Percentiles rank a stretch among this genome's conserved stretches.
Conservation (phyloP, 2,329 filamentous ascomycete species). For the Coniochaeta sp. region DNA sequence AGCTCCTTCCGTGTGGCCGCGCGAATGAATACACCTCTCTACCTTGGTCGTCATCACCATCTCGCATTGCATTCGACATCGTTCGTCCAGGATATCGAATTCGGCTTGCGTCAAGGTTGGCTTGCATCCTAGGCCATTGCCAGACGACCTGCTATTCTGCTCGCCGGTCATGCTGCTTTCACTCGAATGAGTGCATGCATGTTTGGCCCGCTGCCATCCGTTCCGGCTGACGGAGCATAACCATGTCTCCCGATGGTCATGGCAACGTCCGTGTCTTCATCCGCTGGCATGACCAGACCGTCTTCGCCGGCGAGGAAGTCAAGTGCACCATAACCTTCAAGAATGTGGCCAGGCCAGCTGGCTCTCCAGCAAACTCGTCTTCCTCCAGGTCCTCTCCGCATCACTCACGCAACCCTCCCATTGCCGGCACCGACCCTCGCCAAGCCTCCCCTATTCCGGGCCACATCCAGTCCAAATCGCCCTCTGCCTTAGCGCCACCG, state of each 20-base stretch:
- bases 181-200: neutral
- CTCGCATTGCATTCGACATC: neutral
- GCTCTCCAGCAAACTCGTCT: conserved; percentile 13
- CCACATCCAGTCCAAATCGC: conserved; percentile 27
- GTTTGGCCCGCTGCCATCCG: neutral
- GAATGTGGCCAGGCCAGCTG: conserved; percentile 54
- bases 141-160: neutral
- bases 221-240: conserved; percentile 22
- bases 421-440: conserved; percentile 25
- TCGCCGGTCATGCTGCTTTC: neutral
- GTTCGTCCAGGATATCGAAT: neutral
- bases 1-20: neutral
- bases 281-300: conserved; percentile 85
- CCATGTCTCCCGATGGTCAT: conserved; percentile 40
- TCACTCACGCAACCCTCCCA: conserved; percentile 22
- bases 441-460: conserved; percentile 35
- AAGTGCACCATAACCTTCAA: conserved; percentile 95
- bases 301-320: conserved; percentile 94
- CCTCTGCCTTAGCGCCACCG: conserved; percentile 34
- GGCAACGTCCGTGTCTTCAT: conserved; percentile 90
- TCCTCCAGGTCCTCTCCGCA: conserved; percentile 12
- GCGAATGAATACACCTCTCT: too few relatives aligned
- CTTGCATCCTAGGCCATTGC: neutral
- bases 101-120: neutral
- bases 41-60: neutral